phyloP scores from a whole-genome alignment of 2,329 filamentous ascomycete genomes.

The Thielaviopsis ethacetica region DNA sequence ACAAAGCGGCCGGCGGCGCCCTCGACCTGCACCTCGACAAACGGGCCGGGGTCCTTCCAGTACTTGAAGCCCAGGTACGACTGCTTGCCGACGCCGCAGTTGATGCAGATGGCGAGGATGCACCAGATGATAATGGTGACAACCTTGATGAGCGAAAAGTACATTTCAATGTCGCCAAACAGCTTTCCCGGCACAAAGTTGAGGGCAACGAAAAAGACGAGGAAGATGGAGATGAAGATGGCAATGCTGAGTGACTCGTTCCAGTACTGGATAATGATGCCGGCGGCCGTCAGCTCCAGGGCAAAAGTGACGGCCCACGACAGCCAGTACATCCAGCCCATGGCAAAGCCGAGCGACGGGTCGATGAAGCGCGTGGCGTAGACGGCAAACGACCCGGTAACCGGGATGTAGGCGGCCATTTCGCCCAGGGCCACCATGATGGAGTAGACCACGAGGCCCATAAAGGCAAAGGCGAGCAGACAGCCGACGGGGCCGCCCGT shows the following conservation, averaged over 20 bases:
- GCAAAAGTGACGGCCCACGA: slow-evolving; percentile 59
- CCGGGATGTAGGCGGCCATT: slow-evolving; percentile 64
- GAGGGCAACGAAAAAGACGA: slow-evolving; percentile 48
- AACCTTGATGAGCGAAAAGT: slow-evolving; percentile 63
- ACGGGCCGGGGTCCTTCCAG: slow-evolving; percentile 53
- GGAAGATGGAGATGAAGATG: slow-evolving; percentile 60
- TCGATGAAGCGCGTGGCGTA: slow-evolving; percentile 64
- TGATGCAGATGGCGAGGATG: slow-evolving; percentile 60
- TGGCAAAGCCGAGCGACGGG: slow-evolving; percentile 55
- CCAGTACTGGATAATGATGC: slow-evolving; percentile 66
- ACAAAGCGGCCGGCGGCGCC: slow-evolving; percentile 45
- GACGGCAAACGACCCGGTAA: slow-evolving; percentile 58
- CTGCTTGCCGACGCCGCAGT: slow-evolving; percentile 51
- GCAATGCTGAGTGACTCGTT: slow-evolving; percentile 42
- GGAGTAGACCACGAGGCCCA: slow-evolving; percentile 57
- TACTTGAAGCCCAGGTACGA: slow-evolving; percentile 61
- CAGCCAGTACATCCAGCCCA: slow-evolving; percentile 78
- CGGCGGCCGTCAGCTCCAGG: slow-evolving; percentile 55
- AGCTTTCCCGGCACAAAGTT: slow-evolving; percentile 58
- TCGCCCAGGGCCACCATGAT: slow-evolving; percentile 57
- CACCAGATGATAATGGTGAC: slow-evolving; percentile 59
- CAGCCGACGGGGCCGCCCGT: slow-evolving; percentile 49
- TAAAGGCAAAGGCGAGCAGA: slow-evolving; percentile 51
- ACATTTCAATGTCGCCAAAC: slow-evolving; percentile 67
- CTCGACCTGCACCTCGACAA: slow-evolving; percentile 40